Conservation (phyloP, 257 asterid genomes). For the Solanum corneliomulleri region DNA sequence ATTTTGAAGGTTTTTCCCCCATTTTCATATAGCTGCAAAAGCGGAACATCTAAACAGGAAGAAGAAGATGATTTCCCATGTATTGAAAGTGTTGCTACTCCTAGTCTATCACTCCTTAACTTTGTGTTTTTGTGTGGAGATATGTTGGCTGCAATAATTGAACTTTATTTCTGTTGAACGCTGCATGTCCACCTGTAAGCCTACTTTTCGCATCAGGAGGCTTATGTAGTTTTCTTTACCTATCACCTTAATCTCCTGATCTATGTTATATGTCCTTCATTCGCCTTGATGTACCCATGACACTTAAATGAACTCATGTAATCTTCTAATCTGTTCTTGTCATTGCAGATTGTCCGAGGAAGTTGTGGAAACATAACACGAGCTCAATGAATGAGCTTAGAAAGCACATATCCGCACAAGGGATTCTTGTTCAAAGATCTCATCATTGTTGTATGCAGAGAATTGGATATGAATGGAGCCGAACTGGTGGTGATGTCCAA, state of each 20-base stretch:
- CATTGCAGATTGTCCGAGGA: slow-evolving; percentile 79
- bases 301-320: background rate
- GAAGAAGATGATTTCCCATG: too few relatives aligned
- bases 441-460: slow-evolving; percentile 73
- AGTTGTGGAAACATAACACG: slow-evolving; percentile 84
- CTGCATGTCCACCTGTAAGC: too few relatives aligned
- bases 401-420: slow-evolving; percentile 83
- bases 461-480: slow-evolving; percentile 64
- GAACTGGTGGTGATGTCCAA: slow-evolving; percentile 24
- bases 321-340: background rate
- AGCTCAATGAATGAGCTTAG: slow-evolving; percentile 61
- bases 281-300: background rate
- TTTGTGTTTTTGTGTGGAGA: background rate
- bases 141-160: background rate
- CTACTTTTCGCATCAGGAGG: too few relatives aligned
- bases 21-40: too few relatives aligned
- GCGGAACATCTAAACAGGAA: too few relatives aligned
- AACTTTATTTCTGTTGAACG: background rate
- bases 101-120: background rate
- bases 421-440: slow-evolving; percentile 83
- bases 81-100: too few relatives aligned
- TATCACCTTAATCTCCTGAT: background rate
- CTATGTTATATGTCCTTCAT: background rate
- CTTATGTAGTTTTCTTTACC: too few relatives aligned
- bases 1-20: too few relatives aligned